Evolutionary conservation across 2,329 filamentous ascomycete species (phyloP).

Genomic region (Akanthomyces dipterigenus): DNA sequence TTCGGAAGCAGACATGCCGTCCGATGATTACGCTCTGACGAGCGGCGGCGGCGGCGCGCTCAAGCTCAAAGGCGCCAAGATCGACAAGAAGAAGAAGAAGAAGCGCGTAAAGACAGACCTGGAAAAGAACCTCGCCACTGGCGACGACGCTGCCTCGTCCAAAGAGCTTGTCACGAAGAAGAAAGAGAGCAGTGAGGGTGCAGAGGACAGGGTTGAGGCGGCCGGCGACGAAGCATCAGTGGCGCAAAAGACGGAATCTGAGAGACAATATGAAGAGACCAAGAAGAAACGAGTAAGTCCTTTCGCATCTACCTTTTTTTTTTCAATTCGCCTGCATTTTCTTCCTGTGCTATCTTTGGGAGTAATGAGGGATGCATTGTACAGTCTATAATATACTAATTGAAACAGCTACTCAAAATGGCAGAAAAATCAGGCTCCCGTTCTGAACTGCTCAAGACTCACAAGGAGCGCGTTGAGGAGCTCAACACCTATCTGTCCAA

Average conservation of each 20-base stretch:
- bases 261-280: constrained; percentile 73
- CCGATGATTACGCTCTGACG: constrained; percentile 64
- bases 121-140: constrained; percentile 39
- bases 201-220: constrained; percentile 27
- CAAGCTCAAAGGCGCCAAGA: constrained; percentile 73
- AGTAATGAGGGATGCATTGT: too few relatives aligned
- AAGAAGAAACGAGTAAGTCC: constrained; percentile 68
- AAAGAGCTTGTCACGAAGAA: constrained; percentile 23
- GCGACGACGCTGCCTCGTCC: constrained; percentile 19
- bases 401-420: constrained; percentile 65
- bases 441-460: constrained; percentile 85
- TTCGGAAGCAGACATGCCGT: constrained; percentile 47
- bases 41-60: constrained; percentile 67
- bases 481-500: constrained; percentile 88
- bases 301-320: not conserved
- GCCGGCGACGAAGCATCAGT: constrained; percentile 18
- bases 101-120: constrained; percentile 40
- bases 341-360: too few relatives aligned
- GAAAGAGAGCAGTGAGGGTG: constrained; percentile 20
- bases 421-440: constrained; percentile 51
- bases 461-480: constrained; percentile 94
- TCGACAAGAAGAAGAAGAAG: constrained; percentile 58
- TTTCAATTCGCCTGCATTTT: too few relatives aligned
- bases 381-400: not conserved
- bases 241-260: constrained; percentile 71